A percentile compares a stretch with the other conserved stretches of the same genome.
These are phyloP conservation scores for Carex cristatella DNA, from an alignment of 176 grass and related monocot genomes.

Conservation along the genomic window DNA sequence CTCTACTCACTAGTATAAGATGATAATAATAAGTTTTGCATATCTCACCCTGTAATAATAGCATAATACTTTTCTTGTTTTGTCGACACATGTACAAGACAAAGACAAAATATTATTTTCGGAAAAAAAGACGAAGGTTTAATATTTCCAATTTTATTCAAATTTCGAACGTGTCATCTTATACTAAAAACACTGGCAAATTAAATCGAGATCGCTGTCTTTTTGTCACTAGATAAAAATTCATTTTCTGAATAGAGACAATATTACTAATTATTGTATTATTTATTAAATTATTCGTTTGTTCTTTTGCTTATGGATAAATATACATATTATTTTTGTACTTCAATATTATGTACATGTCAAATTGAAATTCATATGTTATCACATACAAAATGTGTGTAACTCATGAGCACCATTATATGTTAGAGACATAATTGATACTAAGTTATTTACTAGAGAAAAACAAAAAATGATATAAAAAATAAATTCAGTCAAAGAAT, in stretches of 20 bases:
- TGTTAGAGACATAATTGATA: neutral
- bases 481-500: neutral
- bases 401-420: neutral
- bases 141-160: no score
- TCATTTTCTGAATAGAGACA: no score
- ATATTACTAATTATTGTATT: no score
- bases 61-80: neutral
- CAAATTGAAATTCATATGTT: neutral
- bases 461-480: neutral
- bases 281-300: neutral
- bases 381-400: neutral
- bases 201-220: neutral
- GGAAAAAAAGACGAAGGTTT: neutral
- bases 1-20: neutral
- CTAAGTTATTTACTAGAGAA: neutral
- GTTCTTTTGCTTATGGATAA: neutral
- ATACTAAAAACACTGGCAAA: no score
- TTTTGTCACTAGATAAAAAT: neutral
- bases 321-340: neutral
- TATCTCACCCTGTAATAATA: neutral
- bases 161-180: no score
- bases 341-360: neutral
- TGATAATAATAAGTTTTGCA: neutral
- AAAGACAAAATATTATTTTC: neutral
- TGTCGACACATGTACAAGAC: neutral